Conservation (phyloP, 2,329 filamentous ascomycete genomes). For the Trichoderma hamatum region DNA sequence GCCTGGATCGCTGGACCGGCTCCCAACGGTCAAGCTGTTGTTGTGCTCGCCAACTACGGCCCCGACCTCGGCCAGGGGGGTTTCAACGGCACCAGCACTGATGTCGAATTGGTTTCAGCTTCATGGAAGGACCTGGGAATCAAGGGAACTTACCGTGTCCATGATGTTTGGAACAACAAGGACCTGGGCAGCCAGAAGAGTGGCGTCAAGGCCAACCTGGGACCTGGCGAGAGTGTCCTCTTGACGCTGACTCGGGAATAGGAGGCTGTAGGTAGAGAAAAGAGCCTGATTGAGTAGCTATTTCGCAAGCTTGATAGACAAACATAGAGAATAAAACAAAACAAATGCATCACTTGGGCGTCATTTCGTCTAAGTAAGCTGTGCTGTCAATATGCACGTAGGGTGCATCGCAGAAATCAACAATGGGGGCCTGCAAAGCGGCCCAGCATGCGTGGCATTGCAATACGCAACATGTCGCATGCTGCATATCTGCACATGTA, state of each 20-base stretch:
- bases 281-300: neutral
- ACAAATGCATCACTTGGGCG: neutral
- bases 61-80: constrained; percentile 30
- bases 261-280: neutral
- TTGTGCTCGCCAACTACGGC: constrained; percentile 32
- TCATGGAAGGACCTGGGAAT: constrained; percentile 30
- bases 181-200: constrained; percentile 19
- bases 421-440: neutral
- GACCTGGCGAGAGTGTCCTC: constrained; percentile 26
- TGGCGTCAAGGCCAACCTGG: constrained; percentile 13
- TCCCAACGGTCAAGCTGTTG: constrained; percentile 26
- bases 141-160: constrained; percentile 19
- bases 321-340: neutral
- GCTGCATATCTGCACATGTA: neutral
- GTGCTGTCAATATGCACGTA: constrained; percentile 1
- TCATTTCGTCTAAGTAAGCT: constrained; percentile 8
- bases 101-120: constrained; percentile 26
- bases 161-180: constrained; percentile 30
- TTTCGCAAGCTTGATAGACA: neutral
- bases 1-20: constrained; percentile 32
- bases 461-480: neutral
- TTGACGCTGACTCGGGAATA: constrained; percentile 24
- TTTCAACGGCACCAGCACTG: constrained; percentile 21
- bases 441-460: constrained; percentile 23
- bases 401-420: neutral